Evolutionary conservation across 2,329 filamentous ascomycete species (phyloP), one percentile per base, ranked within the genome.

Genomic region (Apiospora hydei): DNA sequence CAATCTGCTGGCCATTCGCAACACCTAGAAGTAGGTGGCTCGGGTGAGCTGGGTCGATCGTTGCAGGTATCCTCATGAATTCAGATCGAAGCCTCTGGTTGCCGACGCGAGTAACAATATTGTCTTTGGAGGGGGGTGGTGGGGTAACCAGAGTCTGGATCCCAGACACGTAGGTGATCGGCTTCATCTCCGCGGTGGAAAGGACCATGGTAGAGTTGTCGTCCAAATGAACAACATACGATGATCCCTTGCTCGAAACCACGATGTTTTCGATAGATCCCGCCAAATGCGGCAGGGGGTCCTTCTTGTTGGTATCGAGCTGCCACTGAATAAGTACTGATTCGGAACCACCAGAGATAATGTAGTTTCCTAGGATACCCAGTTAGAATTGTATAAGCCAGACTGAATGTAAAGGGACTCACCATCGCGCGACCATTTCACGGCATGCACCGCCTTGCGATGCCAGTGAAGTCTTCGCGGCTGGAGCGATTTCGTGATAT

Each of bases 401-500:
- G 18, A 67, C 21, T 30, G 10, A 74, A 66, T 34, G 67, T 18
- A 43, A 43, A 69, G 49, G 74, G 73, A 76, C 86, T 79, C 88
- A 94, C 96, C 95, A 86, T 99, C 96, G 76, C 87, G 87, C 18
- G 96, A 98, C 93, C 95, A 98, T 82, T 96, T 97, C 72, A 98
- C 87, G 13, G 94, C 89, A 77, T 93, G 92, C 11, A 98, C 95
- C 68, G 92, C 90, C 76, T 92, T 91, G 77, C 95, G 89, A 82
- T 99, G 96, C 96, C 96, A 99, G 81, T 98, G 96, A 70, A 95
- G 86, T 74, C 92, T 93, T 71, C 92, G 90, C 46, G 87, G 87
- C 73, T 87, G 85, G 34, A 90, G 80, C 26, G 88, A 86, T 53
- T 89, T 82, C 76, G 85, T 84, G 78, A 84, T 81, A 69, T 77